Conservation (phyloP, 495 filamentous ascomycete genomes). For the Penicillium pulvis region DNA sequence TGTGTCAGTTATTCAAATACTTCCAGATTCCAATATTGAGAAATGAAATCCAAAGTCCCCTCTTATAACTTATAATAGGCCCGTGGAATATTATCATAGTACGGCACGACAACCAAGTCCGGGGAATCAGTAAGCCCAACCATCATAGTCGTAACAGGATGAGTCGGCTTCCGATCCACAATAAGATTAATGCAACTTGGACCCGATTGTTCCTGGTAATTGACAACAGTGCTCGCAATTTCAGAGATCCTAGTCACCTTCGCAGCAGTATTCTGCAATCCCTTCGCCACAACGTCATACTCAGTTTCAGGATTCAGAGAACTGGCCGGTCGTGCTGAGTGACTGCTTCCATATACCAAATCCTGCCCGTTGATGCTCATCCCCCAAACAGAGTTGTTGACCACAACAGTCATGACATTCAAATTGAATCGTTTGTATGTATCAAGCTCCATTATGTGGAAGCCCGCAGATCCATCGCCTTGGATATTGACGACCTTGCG, state of each 20-base stretch:
- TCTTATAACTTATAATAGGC: constrained; percentile 17
- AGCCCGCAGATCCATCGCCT: constrained; percentile 32
- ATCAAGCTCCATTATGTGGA: constrained; percentile 35
- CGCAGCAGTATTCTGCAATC: constrained; percentile 23
- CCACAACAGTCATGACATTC: constrained; percentile 29
- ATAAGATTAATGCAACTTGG: constrained; percentile 29
- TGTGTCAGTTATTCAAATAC: too few species aligned
- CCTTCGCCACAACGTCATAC: constrained; percentile 29
- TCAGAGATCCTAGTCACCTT: constrained; percentile 15
- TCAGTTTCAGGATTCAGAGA: constrained; percentile 23
- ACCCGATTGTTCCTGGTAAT: constrained; percentile 14
- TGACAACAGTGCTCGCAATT: constrained; percentile 18
- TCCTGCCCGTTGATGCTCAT: constrained; percentile 36
- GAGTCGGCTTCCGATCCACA: constrained; percentile 29
- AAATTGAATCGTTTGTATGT: constrained; percentile 29
- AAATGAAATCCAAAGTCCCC: too few species aligned
- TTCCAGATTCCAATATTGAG: too few species aligned
- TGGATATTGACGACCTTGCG: constrained; percentile 27
- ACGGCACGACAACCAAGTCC: constrained; percentile 27
- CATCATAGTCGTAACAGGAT: constrained; percentile 32
- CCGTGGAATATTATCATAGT: constrained; percentile 33
- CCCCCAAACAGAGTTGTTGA: constrained; percentile 34
- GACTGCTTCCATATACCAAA: constrained; percentile 24
- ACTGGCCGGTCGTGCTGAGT: constrained; percentile 23
- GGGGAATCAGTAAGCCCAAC: constrained; percentile 29